These are phyloP conservation scores for Claviceps sp. DNA, from an alignment of 2,329 filamentous ascomycete genomes.

Conservation along the genomic window DNA sequence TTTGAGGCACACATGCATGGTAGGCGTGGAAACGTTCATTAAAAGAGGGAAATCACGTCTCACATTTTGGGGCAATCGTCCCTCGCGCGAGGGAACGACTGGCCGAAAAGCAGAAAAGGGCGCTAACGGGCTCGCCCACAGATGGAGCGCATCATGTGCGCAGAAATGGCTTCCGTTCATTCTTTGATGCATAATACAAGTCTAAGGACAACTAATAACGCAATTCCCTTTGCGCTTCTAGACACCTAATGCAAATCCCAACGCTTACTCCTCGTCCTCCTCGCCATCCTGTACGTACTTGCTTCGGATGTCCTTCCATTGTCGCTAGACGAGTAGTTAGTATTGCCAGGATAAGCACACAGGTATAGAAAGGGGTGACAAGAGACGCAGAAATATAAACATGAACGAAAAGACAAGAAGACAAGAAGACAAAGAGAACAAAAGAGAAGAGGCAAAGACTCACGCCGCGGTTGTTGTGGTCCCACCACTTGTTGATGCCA, in stretches of 20 bases:
- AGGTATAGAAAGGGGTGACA: no score
- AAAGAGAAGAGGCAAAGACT: constrained; percentile 24
- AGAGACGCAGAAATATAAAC: no score
- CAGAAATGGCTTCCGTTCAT: constrained; percentile 16
- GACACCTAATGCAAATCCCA: background rate
- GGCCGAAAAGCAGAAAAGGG: background rate
- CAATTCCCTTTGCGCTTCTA: constrained; percentile 9
- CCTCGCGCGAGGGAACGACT: background rate
- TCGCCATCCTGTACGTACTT: constrained; percentile 65
- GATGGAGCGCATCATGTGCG: background rate
- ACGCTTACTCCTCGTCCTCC: constrained; percentile 41
- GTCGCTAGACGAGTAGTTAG: constrained; percentile 48
- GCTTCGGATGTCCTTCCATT: constrained; percentile 99
- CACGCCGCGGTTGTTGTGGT: constrained; percentile 84
- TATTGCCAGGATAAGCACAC: constrained; percentile 1
- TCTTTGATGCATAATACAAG: constrained; percentile 21
- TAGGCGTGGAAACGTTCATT: background rate
- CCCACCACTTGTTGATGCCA: constrained; percentile 75
- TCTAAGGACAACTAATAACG: constrained; percentile 11
- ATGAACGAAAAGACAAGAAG: background rate
- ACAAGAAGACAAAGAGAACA: background rate
- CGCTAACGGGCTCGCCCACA: background rate
- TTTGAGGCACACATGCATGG: no score
- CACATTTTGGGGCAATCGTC: background rate
- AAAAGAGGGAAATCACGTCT: background rate